Percentiles rank a stretch among this genome's conserved stretches.
Conservation (phyloP, 73 alveolate species). For the Paramecium sexaurelia region DNA sequence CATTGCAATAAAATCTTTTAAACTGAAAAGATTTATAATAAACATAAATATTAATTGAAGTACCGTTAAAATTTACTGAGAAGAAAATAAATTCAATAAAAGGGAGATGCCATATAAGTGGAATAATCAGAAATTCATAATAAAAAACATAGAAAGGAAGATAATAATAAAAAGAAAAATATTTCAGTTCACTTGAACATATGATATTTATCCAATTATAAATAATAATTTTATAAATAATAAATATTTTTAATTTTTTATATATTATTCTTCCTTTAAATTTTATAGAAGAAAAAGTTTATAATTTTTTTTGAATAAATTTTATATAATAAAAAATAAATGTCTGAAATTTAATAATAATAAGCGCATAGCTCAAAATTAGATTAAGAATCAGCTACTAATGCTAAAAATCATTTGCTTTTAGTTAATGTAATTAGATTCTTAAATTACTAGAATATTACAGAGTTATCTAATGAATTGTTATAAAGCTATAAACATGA, state of each 20-base stretch:
- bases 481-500: constrained; percentile 45
- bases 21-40: not conserved
- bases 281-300: not conserved
- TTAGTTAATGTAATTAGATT: not conserved
- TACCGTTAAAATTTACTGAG: not conserved
- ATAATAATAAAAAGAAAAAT: too few species aligned
- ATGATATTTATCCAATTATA: not conserved
- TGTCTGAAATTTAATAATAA: constrained; percentile 38
- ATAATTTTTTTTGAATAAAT: not conserved
- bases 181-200: not conserved
- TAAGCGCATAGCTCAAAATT: not conserved
- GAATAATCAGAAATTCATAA: too few species aligned
- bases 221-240: not conserved
- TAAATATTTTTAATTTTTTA: not conserved
- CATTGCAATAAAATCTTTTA: not conserved
- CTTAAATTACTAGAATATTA: constrained; percentile 29
- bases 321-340: not conserved
- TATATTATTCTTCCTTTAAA: not conserved
- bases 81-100: not conserved
- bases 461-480: constrained; percentile 46
- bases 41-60: not conserved
- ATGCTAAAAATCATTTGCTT: constrained; percentile 44
- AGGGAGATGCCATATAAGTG: not conserved
- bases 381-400: constrained; percentile 46
- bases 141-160: too few species aligned